phyloP scores from a whole-genome alignment of 1,139 yeast species.

The Geotrichum klebahnii region DNA sequence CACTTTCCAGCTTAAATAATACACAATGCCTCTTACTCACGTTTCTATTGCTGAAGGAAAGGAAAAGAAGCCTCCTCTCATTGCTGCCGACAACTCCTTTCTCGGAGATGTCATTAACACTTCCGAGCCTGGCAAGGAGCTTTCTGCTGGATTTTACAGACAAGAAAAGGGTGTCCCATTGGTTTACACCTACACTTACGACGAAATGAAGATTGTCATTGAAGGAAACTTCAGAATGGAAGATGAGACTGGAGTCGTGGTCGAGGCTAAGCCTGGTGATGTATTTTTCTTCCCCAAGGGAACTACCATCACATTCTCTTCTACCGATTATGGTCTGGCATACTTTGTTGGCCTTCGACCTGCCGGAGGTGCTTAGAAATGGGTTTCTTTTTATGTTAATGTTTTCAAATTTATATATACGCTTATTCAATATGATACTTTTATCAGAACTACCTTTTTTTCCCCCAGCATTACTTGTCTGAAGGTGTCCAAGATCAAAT shows the following conservation, averaged over 20 bases:
- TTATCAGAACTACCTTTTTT: not conserved
- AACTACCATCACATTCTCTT: slow-evolving; percentile 60
- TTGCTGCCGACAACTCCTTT: slow-evolving; percentile 60
- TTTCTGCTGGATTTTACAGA: slow-evolving; percentile 62
- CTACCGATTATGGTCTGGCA: slow-evolving; percentile 62
- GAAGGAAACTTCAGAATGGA: slow-evolving; percentile 60
- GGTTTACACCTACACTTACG: slow-evolving; percentile 60
- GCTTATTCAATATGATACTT: not conserved
- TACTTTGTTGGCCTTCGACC: slow-evolving; percentile 66
- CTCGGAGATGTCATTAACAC: slow-evolving; percentile 61
- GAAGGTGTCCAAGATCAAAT: not conserved
- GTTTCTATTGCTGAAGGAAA: slow-evolving; percentile 52
- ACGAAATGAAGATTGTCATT: slow-evolving; percentile 65
- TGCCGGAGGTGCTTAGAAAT: slow-evolving; percentile 36
- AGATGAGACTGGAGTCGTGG: slow-evolving; percentile 60
- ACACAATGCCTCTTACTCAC: slow-evolving; percentile 52
- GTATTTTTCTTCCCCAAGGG: slow-evolving; percentile 67
- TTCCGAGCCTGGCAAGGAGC: slow-evolving; percentile 54
- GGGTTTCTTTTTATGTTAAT: not conserved
- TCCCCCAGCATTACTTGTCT: not conserved
- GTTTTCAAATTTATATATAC: not conserved
- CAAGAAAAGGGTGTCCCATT: slow-evolving; percentile 65
- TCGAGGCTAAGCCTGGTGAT: slow-evolving; percentile 58
- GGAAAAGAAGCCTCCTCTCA: slow-evolving; percentile 53
- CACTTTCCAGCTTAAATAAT: not conserved